phyloP scores from a whole-genome alignment of 768 basidiomycete genomes.

The Boletellus ananiceps region DNA sequence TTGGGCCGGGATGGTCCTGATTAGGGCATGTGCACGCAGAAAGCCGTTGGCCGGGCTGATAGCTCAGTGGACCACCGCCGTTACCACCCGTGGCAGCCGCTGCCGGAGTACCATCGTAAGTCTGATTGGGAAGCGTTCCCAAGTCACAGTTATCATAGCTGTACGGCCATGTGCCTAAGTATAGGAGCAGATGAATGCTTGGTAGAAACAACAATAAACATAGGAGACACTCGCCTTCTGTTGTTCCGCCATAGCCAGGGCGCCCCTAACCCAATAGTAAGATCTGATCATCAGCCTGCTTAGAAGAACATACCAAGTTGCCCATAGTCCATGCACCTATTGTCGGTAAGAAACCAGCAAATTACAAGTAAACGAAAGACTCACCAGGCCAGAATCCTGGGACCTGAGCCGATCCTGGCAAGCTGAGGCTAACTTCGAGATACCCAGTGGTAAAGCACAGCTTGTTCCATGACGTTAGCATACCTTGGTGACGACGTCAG shows the following conservation, averaged over 20 bases:
- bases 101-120: constrained; percentile 54
- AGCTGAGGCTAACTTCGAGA: constrained; percentile 74
- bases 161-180: constrained; percentile 63
- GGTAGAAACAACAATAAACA: not conserved
- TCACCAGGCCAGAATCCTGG: constrained; percentile 86
- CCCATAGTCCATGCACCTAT: constrained; percentile 74
- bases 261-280: constrained; percentile 51
- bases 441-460: constrained; percentile 93
- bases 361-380: constrained; percentile 24
- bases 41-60: constrained; percentile 79
- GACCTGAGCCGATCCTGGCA: constrained; percentile 57
- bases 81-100: constrained; percentile 51
- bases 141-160: constrained; percentile 81
- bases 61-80: constrained; percentile 58
- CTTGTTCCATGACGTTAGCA: constrained; percentile 90
- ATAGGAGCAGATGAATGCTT: constrained; percentile 3
- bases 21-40: constrained; percentile 86
- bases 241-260: constrained; percentile 86
- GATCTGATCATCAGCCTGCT: not conserved
- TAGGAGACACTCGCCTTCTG: constrained; percentile 51
- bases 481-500: constrained; percentile 36
- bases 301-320: constrained; percentile 40
- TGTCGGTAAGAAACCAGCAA: constrained; percentile 1
- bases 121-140: constrained; percentile 84
- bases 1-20: constrained; percentile 85